These are phyloP conservation scores for Sideroxylon spinosum DNA, from an alignment of 179 eudicot genomes.

Conservation along the genomic window DNA sequence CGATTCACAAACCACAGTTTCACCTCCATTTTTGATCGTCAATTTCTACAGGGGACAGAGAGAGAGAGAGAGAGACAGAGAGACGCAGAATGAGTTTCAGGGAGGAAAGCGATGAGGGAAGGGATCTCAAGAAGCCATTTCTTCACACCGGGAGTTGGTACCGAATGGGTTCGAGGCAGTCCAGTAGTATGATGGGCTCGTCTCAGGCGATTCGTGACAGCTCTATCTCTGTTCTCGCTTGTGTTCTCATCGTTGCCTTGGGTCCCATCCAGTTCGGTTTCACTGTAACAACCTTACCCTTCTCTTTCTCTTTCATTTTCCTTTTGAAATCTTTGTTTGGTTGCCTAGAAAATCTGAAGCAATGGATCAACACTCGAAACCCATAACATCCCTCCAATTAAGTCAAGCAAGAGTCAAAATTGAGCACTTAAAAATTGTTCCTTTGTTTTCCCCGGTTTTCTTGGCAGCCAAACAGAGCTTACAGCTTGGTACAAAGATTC, in stretches of 20 bases:
- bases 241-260: conserved; percentile 86
- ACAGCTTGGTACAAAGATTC: background rate
- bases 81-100: conserved; percentile 53
- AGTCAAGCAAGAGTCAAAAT: background rate
- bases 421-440: background rate
- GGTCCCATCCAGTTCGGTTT: conserved; percentile 97
- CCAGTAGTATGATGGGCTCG: conserved; percentile 80
- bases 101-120: conserved; percentile 56
- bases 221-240: conserved; percentile 80
- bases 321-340: background rate
- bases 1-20: too few species aligned
- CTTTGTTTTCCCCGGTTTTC: conserved; percentile 2
- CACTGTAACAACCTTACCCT: conserved; percentile 43
- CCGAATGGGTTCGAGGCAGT: conserved; percentile 85
- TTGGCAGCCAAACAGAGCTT: conserved; percentile 6
- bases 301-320: background rate
- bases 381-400: background rate
- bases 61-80: background rate
- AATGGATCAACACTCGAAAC: background rate
- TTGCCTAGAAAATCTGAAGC: conserved; percentile 1
- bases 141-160: conserved; percentile 97
- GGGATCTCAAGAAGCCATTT: conserved; percentile 81
- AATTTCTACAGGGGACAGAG: too few species aligned
- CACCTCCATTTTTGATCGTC: too few species aligned
- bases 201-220: conserved; percentile 71